Evolutionary conservation across 805 yeast species (phyloP).

Genomic region (Candida parachauliodes): DNA sequence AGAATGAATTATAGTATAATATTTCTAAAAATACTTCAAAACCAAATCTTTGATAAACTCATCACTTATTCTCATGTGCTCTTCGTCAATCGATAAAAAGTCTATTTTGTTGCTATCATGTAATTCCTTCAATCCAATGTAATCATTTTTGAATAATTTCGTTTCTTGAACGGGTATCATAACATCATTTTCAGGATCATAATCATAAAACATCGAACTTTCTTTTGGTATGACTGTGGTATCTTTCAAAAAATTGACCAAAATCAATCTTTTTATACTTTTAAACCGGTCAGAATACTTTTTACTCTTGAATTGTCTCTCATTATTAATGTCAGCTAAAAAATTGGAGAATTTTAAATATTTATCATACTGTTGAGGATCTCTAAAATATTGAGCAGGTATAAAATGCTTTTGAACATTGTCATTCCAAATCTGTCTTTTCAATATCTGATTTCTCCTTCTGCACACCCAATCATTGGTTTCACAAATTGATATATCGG

Average conservation of each 20-base stretch:
- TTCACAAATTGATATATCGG: constrained; percentile 61
- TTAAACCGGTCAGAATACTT: constrained; percentile 44
- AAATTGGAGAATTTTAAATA: constrained; percentile 58
- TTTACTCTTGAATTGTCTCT: constrained; percentile 30
- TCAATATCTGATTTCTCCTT: constrained; percentile 50
- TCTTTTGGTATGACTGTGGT: constrained; percentile 71
- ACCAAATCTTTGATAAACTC: constrained; percentile 45
- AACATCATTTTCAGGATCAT: constrained; percentile 40
- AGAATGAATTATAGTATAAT: not conserved
- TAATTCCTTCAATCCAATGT: constrained; percentile 55
- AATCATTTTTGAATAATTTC: constrained; percentile 47
- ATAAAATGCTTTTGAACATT: constrained; percentile 54
- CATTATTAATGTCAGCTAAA: constrained; percentile 67
- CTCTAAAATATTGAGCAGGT: constrained; percentile 77
- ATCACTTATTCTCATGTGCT: constrained; percentile 65
- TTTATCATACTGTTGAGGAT: constrained; percentile 46
- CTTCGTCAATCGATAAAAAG: constrained; percentile 50
- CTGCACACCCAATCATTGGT: constrained; percentile 57
- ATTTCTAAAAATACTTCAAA: constrained; percentile 44
- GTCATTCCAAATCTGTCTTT: constrained; percentile 56
- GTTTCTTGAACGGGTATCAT: constrained; percentile 47
- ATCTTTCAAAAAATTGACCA: constrained; percentile 60
- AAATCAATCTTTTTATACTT: constrained; percentile 48
- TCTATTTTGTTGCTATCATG: constrained; percentile 42
- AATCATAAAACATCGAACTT: constrained; percentile 63